A percentile compares a stretch with the other conserved stretches of the same genome.
phyloP scores from a whole-genome alignment of 1,284 basidiomycete species.

The Sporisorium scitamineum region DNA sequence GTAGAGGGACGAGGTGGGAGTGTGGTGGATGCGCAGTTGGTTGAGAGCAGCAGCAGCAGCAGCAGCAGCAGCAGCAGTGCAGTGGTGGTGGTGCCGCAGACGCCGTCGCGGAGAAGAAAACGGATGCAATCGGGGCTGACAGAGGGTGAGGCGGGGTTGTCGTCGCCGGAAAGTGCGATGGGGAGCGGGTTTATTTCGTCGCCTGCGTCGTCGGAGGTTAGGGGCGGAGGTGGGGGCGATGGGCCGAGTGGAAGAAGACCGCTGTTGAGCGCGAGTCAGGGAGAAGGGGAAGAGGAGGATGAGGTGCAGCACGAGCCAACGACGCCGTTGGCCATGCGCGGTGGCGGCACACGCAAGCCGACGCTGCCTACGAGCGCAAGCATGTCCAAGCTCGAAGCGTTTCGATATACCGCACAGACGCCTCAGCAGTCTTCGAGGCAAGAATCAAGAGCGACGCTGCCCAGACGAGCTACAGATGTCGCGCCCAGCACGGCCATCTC shows the following conservation, averaged over 20 bases:
- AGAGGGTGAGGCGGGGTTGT: slow-evolving; percentile 7
- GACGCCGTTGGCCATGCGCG: slow-evolving; percentile 20
- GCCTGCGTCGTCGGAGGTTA: slow-evolving; percentile 38
- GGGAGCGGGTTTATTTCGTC: slow-evolving; percentile 48
- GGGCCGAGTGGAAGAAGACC: background rate
- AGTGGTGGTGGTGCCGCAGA: slow-evolving; percentile 42
- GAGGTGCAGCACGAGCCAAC: slow-evolving; percentile 16
- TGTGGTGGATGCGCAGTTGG: slow-evolving; percentile 23
- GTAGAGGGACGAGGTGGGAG: background rate
- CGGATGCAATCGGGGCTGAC: slow-evolving; percentile 23
- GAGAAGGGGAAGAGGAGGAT: slow-evolving; percentile 7
- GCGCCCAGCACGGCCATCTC: slow-evolving; percentile 3
- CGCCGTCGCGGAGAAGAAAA: slow-evolving; percentile 26
- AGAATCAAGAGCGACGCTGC: slow-evolving; percentile 6
- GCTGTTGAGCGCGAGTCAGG: slow-evolving; percentile 10
- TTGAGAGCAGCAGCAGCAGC: too few relatives aligned
- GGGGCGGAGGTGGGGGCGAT: slow-evolving; percentile 6
- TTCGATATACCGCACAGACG: slow-evolving; percentile 18
- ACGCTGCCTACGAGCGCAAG: slow-evolving; percentile 31
- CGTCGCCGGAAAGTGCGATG: slow-evolving; percentile 28
- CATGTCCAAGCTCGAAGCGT: slow-evolving; percentile 46
- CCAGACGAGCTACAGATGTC: slow-evolving; percentile 5
- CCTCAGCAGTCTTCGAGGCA: slow-evolving; percentile 4
- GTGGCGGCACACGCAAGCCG: slow-evolving; percentile 7
- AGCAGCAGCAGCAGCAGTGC: slow-evolving; percentile 11